Evolutionary conservation across 1,284 basidiomycete species (phyloP).

Genomic region (Tilletia horrida): DNA sequence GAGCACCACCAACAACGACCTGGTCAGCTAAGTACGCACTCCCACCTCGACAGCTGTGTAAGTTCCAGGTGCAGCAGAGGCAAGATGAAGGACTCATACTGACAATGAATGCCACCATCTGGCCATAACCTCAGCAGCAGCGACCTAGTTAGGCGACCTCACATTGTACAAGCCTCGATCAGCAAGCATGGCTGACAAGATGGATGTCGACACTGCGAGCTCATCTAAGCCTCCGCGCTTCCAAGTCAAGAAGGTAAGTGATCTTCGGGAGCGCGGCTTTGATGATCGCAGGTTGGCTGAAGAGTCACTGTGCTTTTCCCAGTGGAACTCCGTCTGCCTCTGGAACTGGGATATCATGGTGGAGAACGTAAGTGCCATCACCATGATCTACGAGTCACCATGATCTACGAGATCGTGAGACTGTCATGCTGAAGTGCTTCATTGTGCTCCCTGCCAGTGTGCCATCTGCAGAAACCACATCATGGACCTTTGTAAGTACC

Average conservation of each 20-base stretch:
- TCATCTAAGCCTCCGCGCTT: constrained; percentile 45
- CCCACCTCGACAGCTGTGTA: too few relatives aligned
- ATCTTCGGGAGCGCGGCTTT: background rate
- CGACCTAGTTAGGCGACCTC: background rate
- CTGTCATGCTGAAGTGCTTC: too few relatives aligned
- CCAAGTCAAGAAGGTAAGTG: constrained; percentile 52
- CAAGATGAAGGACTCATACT: too few relatives aligned
- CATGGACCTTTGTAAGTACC: constrained; percentile 53
- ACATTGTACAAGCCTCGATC: background rate
- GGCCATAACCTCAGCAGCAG: too few relatives aligned
- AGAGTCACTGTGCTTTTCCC: background rate
- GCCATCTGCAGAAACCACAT: constrained; percentile 55
- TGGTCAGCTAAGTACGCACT: too few relatives aligned
- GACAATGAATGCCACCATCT: too few relatives aligned
- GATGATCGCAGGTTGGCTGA: background rate
- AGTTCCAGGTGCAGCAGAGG: too few relatives aligned
- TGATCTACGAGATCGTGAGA: too few relatives aligned
- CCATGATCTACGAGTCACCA: too few relatives aligned
- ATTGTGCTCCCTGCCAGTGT: constrained; percentile 32
- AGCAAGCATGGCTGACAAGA: constrained; percentile 18
- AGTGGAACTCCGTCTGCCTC: constrained; percentile 54
- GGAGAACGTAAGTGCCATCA: constrained; percentile 46
- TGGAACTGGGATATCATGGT: constrained; percentile 55
- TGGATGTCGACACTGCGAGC: constrained; percentile 22
- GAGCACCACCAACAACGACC: too few relatives aligned